These are phyloP conservation scores for Phaeotremella skinneri DNA, from an alignment of 768 basidiomycete genomes.

Conservation along the genomic window DNA sequence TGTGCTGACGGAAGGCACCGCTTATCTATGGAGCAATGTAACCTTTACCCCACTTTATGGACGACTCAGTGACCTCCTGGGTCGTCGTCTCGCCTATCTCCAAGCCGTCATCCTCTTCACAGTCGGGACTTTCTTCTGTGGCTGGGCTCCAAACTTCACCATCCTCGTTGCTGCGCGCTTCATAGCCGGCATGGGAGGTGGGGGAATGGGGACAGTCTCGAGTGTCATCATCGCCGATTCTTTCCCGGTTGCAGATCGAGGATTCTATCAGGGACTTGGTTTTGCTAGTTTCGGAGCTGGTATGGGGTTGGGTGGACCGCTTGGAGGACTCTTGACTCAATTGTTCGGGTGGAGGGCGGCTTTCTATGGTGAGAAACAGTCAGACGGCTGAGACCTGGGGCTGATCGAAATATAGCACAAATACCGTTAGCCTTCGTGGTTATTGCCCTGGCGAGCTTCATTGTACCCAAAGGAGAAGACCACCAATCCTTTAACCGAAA, in stretches of 20 bases:
- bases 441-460: conserved; percentile 5
- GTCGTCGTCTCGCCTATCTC: conserved; percentile 78
- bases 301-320: conserved; percentile 20
- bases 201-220: conserved; percentile 21
- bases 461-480: background rate
- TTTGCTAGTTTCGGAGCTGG: conserved; percentile 19
- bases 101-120: conserved; percentile 79
- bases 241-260: conserved; percentile 16
- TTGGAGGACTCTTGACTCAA: conserved; percentile 19
- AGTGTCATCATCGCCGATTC: conserved; percentile 19
- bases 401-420: conserved; percentile 7
- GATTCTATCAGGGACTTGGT: conserved; percentile 16
- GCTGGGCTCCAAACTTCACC: conserved; percentile 79
- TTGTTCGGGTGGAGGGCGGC: conserved; percentile 23
- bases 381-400: background rate
- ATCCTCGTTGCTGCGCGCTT: conserved; percentile 63
- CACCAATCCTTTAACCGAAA: background rate
- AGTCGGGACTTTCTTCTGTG: conserved; percentile 79
- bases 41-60: conserved; percentile 65
- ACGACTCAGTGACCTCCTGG: conserved; percentile 49
- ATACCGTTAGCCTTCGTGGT: conserved; percentile 14
- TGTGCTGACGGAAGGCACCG: no score
- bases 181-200: conserved; percentile 24
- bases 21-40: conserved; percentile 21
- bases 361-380: conserved; percentile 14